Evolutionary conservation across 2,329 filamentous ascomycete species (phyloP).

Genomic region (Monilinia fructicola): DNA sequence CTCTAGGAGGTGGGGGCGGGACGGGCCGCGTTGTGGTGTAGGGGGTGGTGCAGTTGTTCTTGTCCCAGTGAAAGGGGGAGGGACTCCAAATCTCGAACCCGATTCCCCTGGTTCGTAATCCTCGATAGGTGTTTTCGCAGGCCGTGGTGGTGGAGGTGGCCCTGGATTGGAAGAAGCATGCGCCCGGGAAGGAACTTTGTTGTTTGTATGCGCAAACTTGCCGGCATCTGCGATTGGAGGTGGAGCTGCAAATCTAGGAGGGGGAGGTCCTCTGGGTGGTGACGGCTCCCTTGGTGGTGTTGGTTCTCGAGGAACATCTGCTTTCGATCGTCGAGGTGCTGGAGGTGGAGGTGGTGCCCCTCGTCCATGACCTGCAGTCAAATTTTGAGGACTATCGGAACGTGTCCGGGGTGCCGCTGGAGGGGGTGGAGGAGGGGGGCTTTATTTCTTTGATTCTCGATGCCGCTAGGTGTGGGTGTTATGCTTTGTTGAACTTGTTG

Average conservation of each 20-base stretch:
- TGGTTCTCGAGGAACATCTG: slow-evolving; percentile 49
- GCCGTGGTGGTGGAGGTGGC: slow-evolving; percentile 66
- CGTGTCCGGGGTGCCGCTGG: slow-evolving; percentile 43
- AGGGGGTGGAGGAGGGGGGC: slow-evolving; percentile 65
- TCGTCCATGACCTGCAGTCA: slow-evolving; percentile 38
- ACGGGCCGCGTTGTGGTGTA: slow-evolving; percentile 67
- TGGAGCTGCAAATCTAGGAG: slow-evolving; percentile 76
- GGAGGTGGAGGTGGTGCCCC: slow-evolving; percentile 54
- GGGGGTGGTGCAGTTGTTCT: slow-evolving; percentile 67
- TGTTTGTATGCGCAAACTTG: slow-evolving; percentile 66
- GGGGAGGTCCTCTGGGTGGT: slow-evolving; percentile 59
- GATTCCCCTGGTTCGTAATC: slow-evolving; percentile 54
- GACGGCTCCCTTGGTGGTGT: slow-evolving; percentile 69
- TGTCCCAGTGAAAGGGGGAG: slow-evolving; percentile 74
- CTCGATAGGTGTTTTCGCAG: slow-evolving; percentile 69
- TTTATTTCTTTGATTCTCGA: slow-evolving; percentile 47
- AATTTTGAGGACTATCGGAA: slow-evolving; percentile 39
- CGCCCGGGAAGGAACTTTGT: slow-evolving; percentile 47
- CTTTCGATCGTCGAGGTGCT: slow-evolving; percentile 59
- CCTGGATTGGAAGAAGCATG: slow-evolving; percentile 55
- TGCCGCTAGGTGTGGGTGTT: slow-evolving; percentile 44
- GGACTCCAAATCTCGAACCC: slow-evolving; percentile 67
- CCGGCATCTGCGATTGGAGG: slow-evolving; percentile 88
- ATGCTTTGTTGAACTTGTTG: slow-evolving; percentile 51
- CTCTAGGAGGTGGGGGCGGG: slow-evolving; percentile 64